Evolutionary conservation across 148 eudicot genomes (phyloP), one percentile per base, ranked within the genome.

Genomic region (Tetragonia tetragonoides): DNA sequence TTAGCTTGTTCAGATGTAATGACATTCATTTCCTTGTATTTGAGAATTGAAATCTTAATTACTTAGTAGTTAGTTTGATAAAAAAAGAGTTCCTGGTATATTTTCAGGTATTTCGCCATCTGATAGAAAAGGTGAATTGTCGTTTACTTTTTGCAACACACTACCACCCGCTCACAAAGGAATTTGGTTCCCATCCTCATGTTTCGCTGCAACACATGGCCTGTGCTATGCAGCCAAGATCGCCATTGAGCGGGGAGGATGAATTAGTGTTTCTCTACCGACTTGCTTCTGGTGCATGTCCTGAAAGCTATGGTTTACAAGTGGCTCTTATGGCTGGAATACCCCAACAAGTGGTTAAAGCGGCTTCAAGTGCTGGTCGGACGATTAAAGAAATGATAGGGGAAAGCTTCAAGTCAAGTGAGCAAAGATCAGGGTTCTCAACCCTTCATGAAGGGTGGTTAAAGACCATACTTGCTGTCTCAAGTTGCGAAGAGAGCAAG

Each of bases 281-380:
- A 68, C 88, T 96, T 21, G 83, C 93, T 64, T 72, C 83, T 7
- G 99, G 99, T n/a, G 90, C 98, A 66, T 96, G 95, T 80, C 98
- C 98, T 0, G 93, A 88, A 82, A 96, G 99, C 88, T 96, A 93
- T 23, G 99, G 98, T 14, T 87, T 96, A 87, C 98, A 91, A 83
- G 94, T 96, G 83, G 99, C 99, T 16, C 87, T 82, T 44, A 93
- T 90, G 97, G 99, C 99, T 12, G 98, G 99, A 37, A 85, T 96
- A 64, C 95, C 97, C 41, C 82, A 81, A 68, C 80, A 77, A 68
- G 98, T 96, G 76, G 93, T 96, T 62, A 86, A 89, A 80, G 86
- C 87, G 1, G 99, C 98, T 10, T 83, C 85, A 37, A 82, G 67
- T 62, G 97, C 97, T 15, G 95, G 87, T 53, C 78, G 82, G 70